Percentiles rank a stretch among this genome's conserved stretches.
phyloP scores from a whole-genome alignment of 371 early-diverging fungal genomes.

The Mucor piriformis region DNA sequence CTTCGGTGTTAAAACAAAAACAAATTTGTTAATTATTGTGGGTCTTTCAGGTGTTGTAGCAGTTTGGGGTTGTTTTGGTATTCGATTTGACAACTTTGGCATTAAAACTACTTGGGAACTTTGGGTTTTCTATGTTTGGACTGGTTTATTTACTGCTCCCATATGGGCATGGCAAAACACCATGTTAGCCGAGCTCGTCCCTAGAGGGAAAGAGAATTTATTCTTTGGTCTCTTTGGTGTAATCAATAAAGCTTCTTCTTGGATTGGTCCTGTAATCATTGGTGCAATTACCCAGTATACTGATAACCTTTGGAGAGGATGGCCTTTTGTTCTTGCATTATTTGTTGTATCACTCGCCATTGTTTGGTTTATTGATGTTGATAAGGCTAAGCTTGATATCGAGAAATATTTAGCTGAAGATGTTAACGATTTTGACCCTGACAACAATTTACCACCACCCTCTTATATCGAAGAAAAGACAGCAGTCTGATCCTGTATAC shows the following conservation, averaged over 20 bases:
- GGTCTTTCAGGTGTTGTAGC: constrained; percentile 35
- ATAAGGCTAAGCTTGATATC: constrained; percentile 55
- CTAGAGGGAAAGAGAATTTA: constrained; percentile 60
- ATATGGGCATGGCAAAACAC: constrained; percentile 62
- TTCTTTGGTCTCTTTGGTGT: constrained; percentile 67
- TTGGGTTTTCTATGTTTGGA: constrained; percentile 55
- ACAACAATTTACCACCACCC: neutral
- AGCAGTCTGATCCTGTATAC: too few relatives aligned
- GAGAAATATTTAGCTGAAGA: constrained; percentile 26
- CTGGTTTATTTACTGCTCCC: constrained; percentile 61
- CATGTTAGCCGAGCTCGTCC: constrained; percentile 62
- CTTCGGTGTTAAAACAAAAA: constrained; percentile 45
- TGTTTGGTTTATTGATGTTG: constrained; percentile 54
- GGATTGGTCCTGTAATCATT: constrained; percentile 65
- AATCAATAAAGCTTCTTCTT: constrained; percentile 62
- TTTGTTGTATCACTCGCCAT: constrained; percentile 46
- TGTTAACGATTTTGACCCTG: neutral
- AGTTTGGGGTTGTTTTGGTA: constrained; percentile 55
- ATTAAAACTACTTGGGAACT: constrained; percentile 54
- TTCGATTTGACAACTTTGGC: constrained; percentile 44
- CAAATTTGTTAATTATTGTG: constrained; percentile 42
- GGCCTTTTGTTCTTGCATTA: constrained; percentile 57
- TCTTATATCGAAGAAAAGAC: constrained; percentile 10
- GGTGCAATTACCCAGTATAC: constrained; percentile 58
- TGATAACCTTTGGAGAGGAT: constrained; percentile 55